A percentile compares a stretch with the other conserved stretches of the same genome.
Conservation (phyloP, 371 early-diverging fungal genomes). For the Rhizomucor pusillus region DNA sequence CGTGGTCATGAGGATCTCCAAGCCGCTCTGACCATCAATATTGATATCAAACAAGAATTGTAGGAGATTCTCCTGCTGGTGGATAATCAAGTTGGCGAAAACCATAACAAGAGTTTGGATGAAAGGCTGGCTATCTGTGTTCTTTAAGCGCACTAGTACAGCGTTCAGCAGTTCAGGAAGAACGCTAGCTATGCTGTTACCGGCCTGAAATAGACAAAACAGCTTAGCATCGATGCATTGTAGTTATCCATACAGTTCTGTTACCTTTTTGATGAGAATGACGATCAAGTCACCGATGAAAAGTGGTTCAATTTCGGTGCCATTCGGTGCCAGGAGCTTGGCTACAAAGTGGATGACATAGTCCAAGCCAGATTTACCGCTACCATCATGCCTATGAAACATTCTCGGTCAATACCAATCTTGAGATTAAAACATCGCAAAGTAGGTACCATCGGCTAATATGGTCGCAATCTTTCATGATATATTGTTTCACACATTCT, state of each 20-base stretch:
- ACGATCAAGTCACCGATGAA: constrained; percentile 90
- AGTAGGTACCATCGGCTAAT: constrained; percentile 52
- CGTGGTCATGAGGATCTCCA: constrained; percentile 64
- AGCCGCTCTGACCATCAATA: constrained; percentile 57
- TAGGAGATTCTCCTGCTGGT: constrained; percentile 67
- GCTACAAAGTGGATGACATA: constrained; percentile 79
- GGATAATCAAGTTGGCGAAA: constrained; percentile 79
- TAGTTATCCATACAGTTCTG: too few relatives aligned
- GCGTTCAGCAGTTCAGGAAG: constrained; percentile 80
- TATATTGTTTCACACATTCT: constrained; percentile 62
- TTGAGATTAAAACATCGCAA: too few relatives aligned
- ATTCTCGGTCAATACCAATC: too few relatives aligned
- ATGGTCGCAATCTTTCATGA: constrained; percentile 63
- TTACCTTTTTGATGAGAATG: constrained; percentile 76
- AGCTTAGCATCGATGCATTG: too few relatives aligned
- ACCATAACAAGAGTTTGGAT: constrained; percentile 86
- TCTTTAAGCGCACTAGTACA: constrained; percentile 65
- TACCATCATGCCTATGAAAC: constrained; percentile 36
- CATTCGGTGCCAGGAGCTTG: constrained; percentile 68
- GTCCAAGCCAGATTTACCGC: constrained; percentile 74
- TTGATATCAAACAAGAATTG: constrained; percentile 59
- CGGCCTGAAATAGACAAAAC: constrained; percentile 12
- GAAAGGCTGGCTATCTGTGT: constrained; percentile 73
- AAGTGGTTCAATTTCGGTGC: constrained; percentile 75
- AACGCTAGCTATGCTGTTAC: constrained; percentile 62